A percentile compares a stretch with the other conserved stretches of the same genome.
These are phyloP conservation scores for Cyberlindnera subsufficiens DNA, from an alignment of 805 yeast genomes.

Conservation along the genomic window DNA sequence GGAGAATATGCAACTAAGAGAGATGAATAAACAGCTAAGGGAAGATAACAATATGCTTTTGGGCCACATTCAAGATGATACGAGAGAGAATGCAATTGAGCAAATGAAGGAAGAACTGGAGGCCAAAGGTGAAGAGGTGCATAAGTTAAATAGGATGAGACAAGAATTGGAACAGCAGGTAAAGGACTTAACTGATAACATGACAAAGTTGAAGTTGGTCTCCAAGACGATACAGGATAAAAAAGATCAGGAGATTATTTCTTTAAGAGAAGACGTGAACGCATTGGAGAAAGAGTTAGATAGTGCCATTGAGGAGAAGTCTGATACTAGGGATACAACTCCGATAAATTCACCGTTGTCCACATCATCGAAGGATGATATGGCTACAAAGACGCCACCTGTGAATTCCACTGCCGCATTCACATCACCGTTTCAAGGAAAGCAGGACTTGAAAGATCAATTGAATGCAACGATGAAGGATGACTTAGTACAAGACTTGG, in stretches of 20 bases:
- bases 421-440: background rate
- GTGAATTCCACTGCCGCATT: background rate
- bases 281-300: constrained; percentile 1
- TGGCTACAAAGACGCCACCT: background rate
- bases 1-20: constrained; percentile 8
- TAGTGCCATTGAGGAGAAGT: background rate
- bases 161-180: constrained; percentile 9
- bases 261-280: constrained; percentile 8
- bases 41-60: constrained; percentile 6
- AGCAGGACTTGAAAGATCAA: background rate
- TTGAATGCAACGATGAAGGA: constrained; percentile 1
- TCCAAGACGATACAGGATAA: constrained; percentile 10
- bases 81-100: background rate
- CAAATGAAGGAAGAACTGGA: background rate
- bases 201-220: constrained; percentile 9
- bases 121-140: constrained; percentile 2
- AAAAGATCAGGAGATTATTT: constrained; percentile 9
- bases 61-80: constrained; percentile 2
- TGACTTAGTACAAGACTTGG: constrained; percentile 16
- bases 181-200: constrained; percentile 5
- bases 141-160: background rate
- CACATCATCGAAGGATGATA: background rate
- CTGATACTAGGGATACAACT: constrained; percentile 3
- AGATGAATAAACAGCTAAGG: constrained; percentile 8
- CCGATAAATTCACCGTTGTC: constrained; percentile 7